These are phyloP conservation scores for Serendipita sp. DNA, from an alignment of 768 basidiomycete genomes.

Conservation along the genomic window DNA sequence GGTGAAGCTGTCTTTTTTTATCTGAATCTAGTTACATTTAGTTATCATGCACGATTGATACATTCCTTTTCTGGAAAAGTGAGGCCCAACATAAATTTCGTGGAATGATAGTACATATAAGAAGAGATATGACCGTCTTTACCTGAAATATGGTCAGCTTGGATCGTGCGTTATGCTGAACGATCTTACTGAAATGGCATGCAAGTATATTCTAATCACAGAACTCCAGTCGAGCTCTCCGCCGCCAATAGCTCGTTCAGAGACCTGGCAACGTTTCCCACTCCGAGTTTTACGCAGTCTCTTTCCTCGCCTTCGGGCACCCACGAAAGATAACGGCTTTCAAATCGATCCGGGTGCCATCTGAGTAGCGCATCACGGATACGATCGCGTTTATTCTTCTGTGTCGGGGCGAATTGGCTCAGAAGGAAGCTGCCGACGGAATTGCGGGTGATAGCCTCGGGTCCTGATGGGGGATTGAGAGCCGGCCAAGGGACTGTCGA, in stretches of 20 bases:
- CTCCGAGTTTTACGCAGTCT: constrained; percentile 55
- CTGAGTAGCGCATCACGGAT: constrained; percentile 57
- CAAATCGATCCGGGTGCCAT: constrained; percentile 78
- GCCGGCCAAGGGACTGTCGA: constrained; percentile 10
- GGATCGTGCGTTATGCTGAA: no score
- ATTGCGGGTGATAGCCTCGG: constrained; percentile 8
- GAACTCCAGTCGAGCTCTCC: constrained; percentile 14
- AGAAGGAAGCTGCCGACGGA: constrained; percentile 10
- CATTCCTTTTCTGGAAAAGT: no score
- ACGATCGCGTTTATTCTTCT: constrained; percentile 37
- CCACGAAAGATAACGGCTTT: constrained; percentile 48
- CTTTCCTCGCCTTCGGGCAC: constrained; percentile 42
- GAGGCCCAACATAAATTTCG: no score
- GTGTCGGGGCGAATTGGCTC: not conserved
- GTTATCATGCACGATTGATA: no score
- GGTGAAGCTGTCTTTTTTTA: no score
- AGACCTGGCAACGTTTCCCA: constrained; percentile 51
- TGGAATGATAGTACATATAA: no score
- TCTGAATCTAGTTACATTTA: no score
- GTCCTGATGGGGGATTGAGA: not conserved
- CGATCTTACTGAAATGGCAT: no score
- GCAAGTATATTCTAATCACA: not conserved
- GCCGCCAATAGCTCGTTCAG: constrained; percentile 51
- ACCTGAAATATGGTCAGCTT: no score
- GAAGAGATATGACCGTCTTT: no score